These are phyloP conservation scores for Rutstroemia sp. DNA, from an alignment of 2,329 filamentous ascomycete species.

Conservation along the genomic window DNA sequence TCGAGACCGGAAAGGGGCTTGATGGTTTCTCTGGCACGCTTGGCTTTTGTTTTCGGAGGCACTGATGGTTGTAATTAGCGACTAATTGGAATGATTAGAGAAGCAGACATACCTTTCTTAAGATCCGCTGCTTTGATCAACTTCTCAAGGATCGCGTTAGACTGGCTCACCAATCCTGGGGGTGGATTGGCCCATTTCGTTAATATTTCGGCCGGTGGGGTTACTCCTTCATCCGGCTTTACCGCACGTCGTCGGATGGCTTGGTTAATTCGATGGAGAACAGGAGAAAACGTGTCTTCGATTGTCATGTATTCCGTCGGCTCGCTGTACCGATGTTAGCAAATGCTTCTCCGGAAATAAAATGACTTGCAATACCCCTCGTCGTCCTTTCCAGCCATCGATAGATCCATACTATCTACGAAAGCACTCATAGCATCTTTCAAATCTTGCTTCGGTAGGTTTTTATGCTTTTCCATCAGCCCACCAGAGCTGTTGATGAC, in stretches of 20 bases:
- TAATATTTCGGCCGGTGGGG: slow-evolving; percentile 55
- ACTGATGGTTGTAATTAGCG: slow-evolving; percentile 40
- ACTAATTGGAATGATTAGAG: neutral
- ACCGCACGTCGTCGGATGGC: slow-evolving; percentile 78
- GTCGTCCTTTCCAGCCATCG: slow-evolving; percentile 62
- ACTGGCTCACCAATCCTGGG: slow-evolving; percentile 52
- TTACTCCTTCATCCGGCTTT: slow-evolving; percentile 57
- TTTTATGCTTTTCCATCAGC: slow-evolving; percentile 70
- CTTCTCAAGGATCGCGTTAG: slow-evolving; percentile 48
- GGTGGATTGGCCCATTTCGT: slow-evolving; percentile 69
- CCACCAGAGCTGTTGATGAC: slow-evolving; percentile 84
- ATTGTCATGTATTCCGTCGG: slow-evolving; percentile 64
- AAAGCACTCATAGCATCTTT: slow-evolving; percentile 80
- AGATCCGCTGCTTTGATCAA: slow-evolving; percentile 67
- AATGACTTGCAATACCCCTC: slow-evolving; percentile 48
- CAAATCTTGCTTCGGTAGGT: slow-evolving; percentile 70
- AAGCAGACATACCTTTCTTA: slow-evolving; percentile 60
- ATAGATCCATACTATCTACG: slow-evolving; percentile 88
- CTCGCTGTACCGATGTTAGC: slow-evolving; percentile 31
- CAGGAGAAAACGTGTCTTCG: slow-evolving; percentile 76
- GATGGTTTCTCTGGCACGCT: slow-evolving; percentile 55
- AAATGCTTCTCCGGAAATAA: slow-evolving; percentile 9
- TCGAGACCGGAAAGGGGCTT: slow-evolving; percentile 89
- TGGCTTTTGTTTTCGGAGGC: slow-evolving; percentile 69
- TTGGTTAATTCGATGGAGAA: slow-evolving; percentile 83